Evolutionary conservation across 495 filamentous ascomycete species (phyloP), one percentile per base, ranked within the genome.

Genomic region (Xylaria acuta): DNA sequence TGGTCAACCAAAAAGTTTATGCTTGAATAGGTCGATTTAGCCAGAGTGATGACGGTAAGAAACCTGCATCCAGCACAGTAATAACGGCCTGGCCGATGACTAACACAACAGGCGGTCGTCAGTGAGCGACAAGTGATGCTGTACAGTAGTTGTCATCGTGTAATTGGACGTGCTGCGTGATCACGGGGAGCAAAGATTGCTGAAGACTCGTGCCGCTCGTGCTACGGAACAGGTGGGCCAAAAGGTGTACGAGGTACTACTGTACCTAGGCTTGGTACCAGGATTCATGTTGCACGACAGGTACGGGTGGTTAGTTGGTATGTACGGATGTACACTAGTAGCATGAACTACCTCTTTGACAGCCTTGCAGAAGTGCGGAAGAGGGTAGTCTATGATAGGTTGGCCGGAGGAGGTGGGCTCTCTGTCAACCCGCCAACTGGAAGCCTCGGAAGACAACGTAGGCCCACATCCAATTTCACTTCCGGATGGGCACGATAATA

Each of bases 401-500:
- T 47, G 27, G 27, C 40, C 12, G 11, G 22, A 20, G 20, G 32
- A 9, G 27, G 27, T 18, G 18, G 30, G 30, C 11, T 30, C 11
- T 30, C 34, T 49, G 67, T 47, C 54, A 69, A 49, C 54, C 54
- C 27, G 68, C 68, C 68, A 70, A 70, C 68, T 70, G 68, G 68
- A 70, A 70, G 68, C 34, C 43, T 51, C 68, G 68, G 68, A 70
- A 70, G 43, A 64, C 45, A 59, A 25, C 6, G 16, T 65, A 45
- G 69, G 7, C 14, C 59, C 59, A 56, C 59, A 64, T 34, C 22
- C 69, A 64, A 64, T 64, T 64, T 71, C 67, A 47, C 67, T 32
- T 70, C 54, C 54, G 54, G 67, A 47, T 49, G 53, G 67, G 47
- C 64, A n/a, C 64, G 43, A 67, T 67, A 40, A 53, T n/a, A 51